Conservation (phyloP, 352 stramenopile species). For the Globisporangium cylindrosporum region DNA sequence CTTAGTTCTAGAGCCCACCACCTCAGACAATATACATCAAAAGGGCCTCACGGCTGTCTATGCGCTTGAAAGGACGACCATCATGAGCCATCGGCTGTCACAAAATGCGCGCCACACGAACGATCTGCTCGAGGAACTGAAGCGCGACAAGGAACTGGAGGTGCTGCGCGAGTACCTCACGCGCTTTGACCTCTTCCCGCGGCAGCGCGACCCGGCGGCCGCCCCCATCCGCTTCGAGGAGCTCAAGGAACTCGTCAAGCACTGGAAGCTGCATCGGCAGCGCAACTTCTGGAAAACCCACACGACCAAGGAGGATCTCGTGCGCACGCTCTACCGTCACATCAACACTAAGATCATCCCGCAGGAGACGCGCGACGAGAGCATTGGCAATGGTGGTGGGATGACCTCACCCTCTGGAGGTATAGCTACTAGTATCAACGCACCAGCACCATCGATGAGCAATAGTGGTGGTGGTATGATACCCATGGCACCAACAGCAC, state of each 20-base stretch:
- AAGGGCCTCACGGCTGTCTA: background rate
- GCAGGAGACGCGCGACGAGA: slow-evolving; percentile 52
- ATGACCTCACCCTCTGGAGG: slow-evolving; percentile 17
- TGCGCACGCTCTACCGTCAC: slow-evolving; percentile 78
- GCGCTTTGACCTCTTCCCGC: slow-evolving; percentile 75
- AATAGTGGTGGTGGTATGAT: slow-evolving; percentile 3
- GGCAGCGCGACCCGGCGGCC: slow-evolving; percentile 63
- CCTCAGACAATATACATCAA: background rate
- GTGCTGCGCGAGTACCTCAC: slow-evolving; percentile 81
- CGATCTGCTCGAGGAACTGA: slow-evolving; percentile 80
- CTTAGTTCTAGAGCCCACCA: background rate
- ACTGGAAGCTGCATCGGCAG: slow-evolving; percentile 89
- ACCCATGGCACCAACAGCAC: slow-evolving; percentile 32
- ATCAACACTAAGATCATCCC: slow-evolving; percentile 88
- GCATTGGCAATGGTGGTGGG: slow-evolving; percentile 17
- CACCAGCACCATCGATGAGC: background rate
- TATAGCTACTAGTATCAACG: background rate
- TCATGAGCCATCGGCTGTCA: slow-evolving; percentile 84
- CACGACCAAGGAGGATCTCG: slow-evolving; percentile 86
- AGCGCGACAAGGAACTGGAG: slow-evolving; percentile 86
- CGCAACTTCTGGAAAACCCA: slow-evolving; percentile 91
- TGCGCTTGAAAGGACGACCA: slow-evolving; percentile 16
- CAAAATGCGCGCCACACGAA: slow-evolving; percentile 80
- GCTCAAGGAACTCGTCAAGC: slow-evolving; percentile 88
- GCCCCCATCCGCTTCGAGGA: slow-evolving; percentile 88